Evolutionary conservation across 2,329 filamentous ascomycete genomes (phyloP).

Genomic region (Acarospora socialis): DNA sequence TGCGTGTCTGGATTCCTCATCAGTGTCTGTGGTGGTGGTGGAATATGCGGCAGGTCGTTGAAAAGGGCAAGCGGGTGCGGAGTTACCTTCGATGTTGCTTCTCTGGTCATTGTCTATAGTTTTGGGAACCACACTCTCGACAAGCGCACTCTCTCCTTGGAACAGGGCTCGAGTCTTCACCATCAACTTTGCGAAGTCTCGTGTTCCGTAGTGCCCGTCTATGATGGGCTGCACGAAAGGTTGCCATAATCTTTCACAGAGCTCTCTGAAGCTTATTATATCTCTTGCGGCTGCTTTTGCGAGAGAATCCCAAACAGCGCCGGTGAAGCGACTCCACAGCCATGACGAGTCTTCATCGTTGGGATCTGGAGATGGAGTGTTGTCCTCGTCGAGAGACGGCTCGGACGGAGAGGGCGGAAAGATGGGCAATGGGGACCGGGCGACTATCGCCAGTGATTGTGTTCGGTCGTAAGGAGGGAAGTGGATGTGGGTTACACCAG

Average conservation of each 20-base stretch:
- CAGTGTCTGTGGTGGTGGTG: conserved; percentile 13
- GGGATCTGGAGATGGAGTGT: conserved; percentile 17
- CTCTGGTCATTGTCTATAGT: background rate
- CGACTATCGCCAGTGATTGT: conserved; percentile 65
- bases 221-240: conserved; percentile 67
- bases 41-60: conserved; percentile 19
- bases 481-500: conserved; percentile 60
- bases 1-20: conserved; percentile 4
- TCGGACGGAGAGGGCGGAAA: conserved; percentile 22
- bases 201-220: conserved; percentile 56
- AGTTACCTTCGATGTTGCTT: background rate
- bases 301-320: conserved; percentile 75
- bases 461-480: conserved; percentile 74
- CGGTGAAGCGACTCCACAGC: conserved; percentile 68
- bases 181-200: conserved; percentile 74
- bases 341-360: conserved; percentile 38
- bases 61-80: background rate
- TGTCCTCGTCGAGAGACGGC: conserved; percentile 4
- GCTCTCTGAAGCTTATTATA: conserved; percentile 54
- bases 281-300: conserved; percentile 68
- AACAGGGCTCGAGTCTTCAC: conserved; percentile 35
- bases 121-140: conserved; percentile 23
- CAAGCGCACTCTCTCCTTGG: conserved; percentile 30
- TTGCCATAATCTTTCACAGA: conserved; percentile 67
- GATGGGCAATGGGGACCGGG: conserved; percentile 37